Base-by-base conservation (phyloP, 2,329 filamentous ascomycete species). In the Aspergillus calidoustus region DNA sequence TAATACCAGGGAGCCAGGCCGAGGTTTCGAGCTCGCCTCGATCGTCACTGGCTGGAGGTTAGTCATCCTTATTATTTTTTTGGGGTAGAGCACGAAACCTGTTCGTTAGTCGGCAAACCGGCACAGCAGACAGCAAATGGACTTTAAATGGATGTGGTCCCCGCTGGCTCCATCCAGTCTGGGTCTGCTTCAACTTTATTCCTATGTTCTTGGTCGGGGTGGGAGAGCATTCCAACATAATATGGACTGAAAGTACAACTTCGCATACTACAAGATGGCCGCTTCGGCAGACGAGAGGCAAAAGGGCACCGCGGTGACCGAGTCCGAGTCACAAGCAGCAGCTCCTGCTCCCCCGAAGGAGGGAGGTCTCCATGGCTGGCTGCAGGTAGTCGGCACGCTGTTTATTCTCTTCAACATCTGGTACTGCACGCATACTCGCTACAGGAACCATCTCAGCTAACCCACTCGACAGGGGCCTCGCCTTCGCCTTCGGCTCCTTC, bases 401-500 rank as follows among this genome's bases (percentile, higher is more conserved):
- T 66, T 70, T 1, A 44, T 71, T 0, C 68, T 70, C 31, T 66
- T 70, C 54, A 71, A 70, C 30, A 67, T 64, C 3, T 71, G 69
- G 68, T 70, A 38, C 31, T 38, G 34, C 19, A 2, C 19, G 19
- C 19, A 19, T 19, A 19, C 19, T 19, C 19, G 19, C 19, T 19
- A 19, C 19, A 19, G 19, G 19, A 19, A 19, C 19, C 19, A 19
- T 19, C 19, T 7, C 5, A 3, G 6, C 53, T 51, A 22, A 51
- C 15, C 13, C 3, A 49, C 30, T 3, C 0, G 25, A 4, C 13
- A 74, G 71, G 72, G 81, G 81, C 1, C 69, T 82, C 3, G 69
- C 82, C 28, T 80, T 80, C 34, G 78, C 76, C 1, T 84, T 81
- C 66, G 82, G 82, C 8, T 77, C 79, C 13, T 84, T 81, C 59